A percentile compares a stretch with the other conserved stretches of the same genome.
Evolutionary conservation across 2,329 filamentous ascomycete genomes (phyloP).

Genomic region (Neonectria hederae): DNA sequence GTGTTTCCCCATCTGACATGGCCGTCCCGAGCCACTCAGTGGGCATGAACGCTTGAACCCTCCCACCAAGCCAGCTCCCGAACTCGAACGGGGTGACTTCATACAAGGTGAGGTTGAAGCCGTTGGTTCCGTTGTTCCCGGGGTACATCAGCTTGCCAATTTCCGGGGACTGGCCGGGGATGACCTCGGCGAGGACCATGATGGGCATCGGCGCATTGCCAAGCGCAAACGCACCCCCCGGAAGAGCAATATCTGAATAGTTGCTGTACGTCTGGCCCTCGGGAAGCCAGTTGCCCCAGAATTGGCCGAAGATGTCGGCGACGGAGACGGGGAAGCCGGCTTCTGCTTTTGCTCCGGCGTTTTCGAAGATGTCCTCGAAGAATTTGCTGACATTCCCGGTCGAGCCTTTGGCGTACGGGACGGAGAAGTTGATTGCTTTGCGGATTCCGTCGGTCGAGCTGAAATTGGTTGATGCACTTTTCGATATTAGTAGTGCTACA

Average conservation of each 20-base stretch:
- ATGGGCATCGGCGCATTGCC: constrained; percentile 44
- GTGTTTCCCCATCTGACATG: constrained; percentile 37
- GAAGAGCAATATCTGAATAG: constrained; percentile 38
- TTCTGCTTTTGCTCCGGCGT: constrained; percentile 36
- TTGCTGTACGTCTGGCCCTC: constrained; percentile 27
- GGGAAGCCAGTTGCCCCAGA: constrained; percentile 40
- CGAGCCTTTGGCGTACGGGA: constrained; percentile 28
- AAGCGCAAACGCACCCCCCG: constrained; percentile 22
- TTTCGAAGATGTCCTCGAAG: constrained; percentile 33
- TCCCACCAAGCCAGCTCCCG: constrained; percentile 44
- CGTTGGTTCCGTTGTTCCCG: constrained; percentile 36
- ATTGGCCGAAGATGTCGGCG: constrained; percentile 41
- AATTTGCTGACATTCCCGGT: constrained; percentile 28
- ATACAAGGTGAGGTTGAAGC: constrained; percentile 45
- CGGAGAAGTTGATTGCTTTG: constrained; percentile 38
- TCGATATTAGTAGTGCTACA: fast-evolving
- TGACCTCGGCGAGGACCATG: constrained; percentile 39
- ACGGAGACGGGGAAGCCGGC: constrained; percentile 40
- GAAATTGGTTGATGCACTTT: constrained; percentile 43
- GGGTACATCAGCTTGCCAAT: constrained; percentile 44
- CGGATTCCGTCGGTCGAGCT: constrained; percentile 27
- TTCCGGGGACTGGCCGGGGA: constrained; percentile 41
- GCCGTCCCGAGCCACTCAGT: constrained; percentile 43
- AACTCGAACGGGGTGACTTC: constrained; percentile 48
- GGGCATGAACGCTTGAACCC: constrained; percentile 43